Evolutionary conservation across 208 protist genomes (phyloP).

Genomic region (Trypanosoma mega): DNA sequence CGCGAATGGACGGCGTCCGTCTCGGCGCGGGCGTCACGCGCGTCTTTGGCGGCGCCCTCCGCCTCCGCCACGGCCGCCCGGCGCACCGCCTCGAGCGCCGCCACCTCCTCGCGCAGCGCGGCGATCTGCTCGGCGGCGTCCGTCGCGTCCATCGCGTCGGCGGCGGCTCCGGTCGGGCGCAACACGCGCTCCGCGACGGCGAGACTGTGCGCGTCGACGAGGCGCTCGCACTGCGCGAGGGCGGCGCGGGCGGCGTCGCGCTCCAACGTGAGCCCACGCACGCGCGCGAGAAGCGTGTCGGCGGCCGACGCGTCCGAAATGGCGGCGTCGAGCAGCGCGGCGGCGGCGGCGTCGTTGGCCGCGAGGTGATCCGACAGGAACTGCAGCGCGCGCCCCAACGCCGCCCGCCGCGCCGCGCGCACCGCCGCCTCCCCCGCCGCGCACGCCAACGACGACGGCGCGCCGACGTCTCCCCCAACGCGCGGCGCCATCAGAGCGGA

Average conservation of each 20-base stretch:
- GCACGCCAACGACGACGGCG: constrained; percentile 40
- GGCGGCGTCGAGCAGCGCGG: constrained; percentile 52
- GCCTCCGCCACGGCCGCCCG: constrained; percentile 28
- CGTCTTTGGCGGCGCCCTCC: constrained; percentile 26
- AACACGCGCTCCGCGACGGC: constrained; percentile 63
- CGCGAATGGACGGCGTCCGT: neutral
- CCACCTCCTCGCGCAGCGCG: constrained; percentile 50
- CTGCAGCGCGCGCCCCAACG: constrained; percentile 34
- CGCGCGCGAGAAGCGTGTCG: constrained; percentile 40
- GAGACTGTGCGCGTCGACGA: constrained; percentile 81
- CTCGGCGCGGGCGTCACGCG: neutral
- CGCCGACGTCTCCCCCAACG: constrained; percentile 54
- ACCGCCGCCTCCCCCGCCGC: constrained; percentile 18
- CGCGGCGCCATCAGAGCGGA: constrained; percentile 40
- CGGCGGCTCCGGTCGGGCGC: constrained; percentile 67
- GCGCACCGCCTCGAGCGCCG: constrained; percentile 20
- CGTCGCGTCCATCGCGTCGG: constrained; percentile 61
- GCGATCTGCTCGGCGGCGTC: constrained; percentile 71
- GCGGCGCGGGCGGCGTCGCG: constrained; percentile 37
- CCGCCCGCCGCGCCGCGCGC: constrained; percentile 23
- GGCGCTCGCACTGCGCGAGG: constrained; percentile 39
- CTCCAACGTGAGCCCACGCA: constrained; percentile 40
- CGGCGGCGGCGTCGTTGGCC: constrained; percentile 48
- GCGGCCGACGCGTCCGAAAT: constrained; percentile 63
- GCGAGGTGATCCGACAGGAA: constrained; percentile 45